phyloP scores from a whole-genome alignment of 1,284 basidiomycete species.

The Hemileia vastatrix region DNA sequence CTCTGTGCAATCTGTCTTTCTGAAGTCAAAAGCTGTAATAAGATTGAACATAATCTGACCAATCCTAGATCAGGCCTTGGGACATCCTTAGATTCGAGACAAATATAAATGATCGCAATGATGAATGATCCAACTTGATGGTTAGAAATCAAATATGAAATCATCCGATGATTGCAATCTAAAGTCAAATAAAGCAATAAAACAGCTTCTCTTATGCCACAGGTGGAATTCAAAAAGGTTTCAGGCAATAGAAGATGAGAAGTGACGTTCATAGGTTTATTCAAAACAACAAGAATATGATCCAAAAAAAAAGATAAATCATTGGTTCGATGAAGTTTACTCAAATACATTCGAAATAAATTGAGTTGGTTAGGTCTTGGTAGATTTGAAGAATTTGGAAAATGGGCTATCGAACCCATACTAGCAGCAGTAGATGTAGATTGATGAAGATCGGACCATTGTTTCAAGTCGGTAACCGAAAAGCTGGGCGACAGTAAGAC shows the following conservation, averaged over 20 bases:
- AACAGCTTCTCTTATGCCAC: slow-evolving; percentile 9
- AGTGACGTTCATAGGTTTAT: slow-evolving; percentile 18
- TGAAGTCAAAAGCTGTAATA: slow-evolving; percentile 13
- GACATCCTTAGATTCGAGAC: slow-evolving; percentile 18
- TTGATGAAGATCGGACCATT: not conserved
- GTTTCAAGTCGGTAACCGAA: not conserved
- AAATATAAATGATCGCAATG: slow-evolving; percentile 17
- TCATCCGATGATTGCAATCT: slow-evolving; percentile 11
- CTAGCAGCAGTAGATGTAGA: not conserved
- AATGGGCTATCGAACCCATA: too few relatives aligned
- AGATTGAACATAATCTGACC: slow-evolving; percentile 12
- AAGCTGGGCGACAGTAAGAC: slow-evolving; percentile 12
- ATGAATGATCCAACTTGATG: slow-evolving; percentile 3
- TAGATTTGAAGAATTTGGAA: not conserved
- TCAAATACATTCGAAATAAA: slow-evolving; percentile 17
- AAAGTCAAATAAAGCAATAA: slow-evolving; percentile 4
- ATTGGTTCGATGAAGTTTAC: slow-evolving; percentile 13
- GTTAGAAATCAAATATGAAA: not conserved
- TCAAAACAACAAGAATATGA: slow-evolving; percentile 11
- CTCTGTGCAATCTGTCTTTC: slow-evolving; percentile 7
- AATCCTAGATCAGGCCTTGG: slow-evolving; percentile 13
- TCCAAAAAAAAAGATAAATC: slow-evolving; percentile 16
- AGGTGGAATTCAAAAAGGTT: slow-evolving; percentile 4
- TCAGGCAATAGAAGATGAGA: slow-evolving; percentile 16
- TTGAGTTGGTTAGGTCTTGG: slow-evolving; percentile 1